Conservation (phyloP, 139 green algal species). For the Mesostigma viride region DNA sequence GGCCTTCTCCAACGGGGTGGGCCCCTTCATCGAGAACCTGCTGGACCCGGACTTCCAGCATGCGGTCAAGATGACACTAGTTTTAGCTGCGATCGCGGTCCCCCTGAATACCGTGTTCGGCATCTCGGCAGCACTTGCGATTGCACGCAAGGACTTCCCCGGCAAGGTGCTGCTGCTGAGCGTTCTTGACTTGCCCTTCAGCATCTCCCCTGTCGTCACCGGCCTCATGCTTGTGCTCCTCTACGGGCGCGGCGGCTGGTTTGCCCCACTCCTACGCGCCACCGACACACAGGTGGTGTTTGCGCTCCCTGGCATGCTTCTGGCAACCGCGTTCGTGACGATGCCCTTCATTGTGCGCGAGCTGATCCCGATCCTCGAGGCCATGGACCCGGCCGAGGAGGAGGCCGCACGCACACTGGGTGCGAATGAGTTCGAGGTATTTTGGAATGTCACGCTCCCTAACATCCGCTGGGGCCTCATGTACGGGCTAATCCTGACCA, state of each 20-base stretch:
- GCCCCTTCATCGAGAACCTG: conserved; percentile 58
- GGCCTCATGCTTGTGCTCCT: conserved; percentile 79
- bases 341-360: conserved; percentile 76
- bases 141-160: conserved; percentile 65
- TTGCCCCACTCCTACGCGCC: conserved; percentile 54
- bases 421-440: conserved; percentile 69
- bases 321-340: conserved; percentile 81
- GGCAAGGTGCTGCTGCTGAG: conserved; percentile 63
- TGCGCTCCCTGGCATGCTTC: conserved; percentile 70
- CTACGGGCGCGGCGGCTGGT: conserved; percentile 74
- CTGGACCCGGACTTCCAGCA: conserved; percentile 70
- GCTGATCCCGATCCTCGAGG: conserved; percentile 72
- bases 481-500: conserved; percentile 79
- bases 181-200: conserved; percentile 77
- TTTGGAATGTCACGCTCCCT: conserved; percentile 77
- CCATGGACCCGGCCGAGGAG: conserved; percentile 37
- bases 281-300: conserved; percentile 68
- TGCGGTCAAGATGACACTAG: conserved; percentile 54
- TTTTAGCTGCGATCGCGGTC: conserved; percentile 55
- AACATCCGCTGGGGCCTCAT: conserved; percentile 79
- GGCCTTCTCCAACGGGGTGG: conserved; percentile 59
- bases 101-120: conserved; percentile 75
- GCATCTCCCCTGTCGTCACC: conserved; percentile 73
- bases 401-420: conserved; percentile 69
- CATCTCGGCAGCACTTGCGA: conserved; percentile 50